phyloP scores from a whole-genome alignment of 148 eudicot genomes.

The Fallopia convolvulus region DNA sequence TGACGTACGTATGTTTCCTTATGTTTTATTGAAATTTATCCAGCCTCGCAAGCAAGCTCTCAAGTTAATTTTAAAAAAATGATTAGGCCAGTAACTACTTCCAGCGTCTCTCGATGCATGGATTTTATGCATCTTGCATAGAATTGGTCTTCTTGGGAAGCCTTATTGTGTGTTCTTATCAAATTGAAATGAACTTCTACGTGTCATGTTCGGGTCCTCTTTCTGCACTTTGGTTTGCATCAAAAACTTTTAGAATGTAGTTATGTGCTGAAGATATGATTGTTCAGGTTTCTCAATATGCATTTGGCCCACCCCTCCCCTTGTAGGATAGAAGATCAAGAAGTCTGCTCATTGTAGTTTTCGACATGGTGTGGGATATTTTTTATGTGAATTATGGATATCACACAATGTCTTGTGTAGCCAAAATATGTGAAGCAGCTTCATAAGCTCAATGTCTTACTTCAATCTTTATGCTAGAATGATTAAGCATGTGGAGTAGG shows the following conservation, averaged over 20 bases:
- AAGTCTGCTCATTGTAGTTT: not conserved
- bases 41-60: not conserved
- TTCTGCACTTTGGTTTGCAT: not conserved
- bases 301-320: too few relatives aligned
- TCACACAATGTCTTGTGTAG: not conserved
- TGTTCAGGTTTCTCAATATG: too few relatives aligned
- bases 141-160: not conserved
- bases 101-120: not conserved
- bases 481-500: not conserved
- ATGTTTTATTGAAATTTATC: not conserved
- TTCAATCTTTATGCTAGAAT: not conserved
- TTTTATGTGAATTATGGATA: not conserved
- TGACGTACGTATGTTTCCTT: not conserved
- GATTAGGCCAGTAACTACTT: not conserved
- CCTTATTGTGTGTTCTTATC: not conserved
- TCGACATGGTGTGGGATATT: not conserved
- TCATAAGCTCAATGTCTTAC: not conserved
- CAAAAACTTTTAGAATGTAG: not conserved
- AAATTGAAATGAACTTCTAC: not conserved
- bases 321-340: too few relatives aligned
- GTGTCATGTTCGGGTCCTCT: not conserved
- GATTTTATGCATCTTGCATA: not conserved
- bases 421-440: not conserved
- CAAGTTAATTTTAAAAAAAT: too few relatives aligned
- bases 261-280: too few relatives aligned